Percentiles rank a stretch among this genome's conserved stretches.
phyloP scores from a whole-genome alignment of 2,329 filamentous ascomycete species.

The Mollisiaceae sp. region DNA sequence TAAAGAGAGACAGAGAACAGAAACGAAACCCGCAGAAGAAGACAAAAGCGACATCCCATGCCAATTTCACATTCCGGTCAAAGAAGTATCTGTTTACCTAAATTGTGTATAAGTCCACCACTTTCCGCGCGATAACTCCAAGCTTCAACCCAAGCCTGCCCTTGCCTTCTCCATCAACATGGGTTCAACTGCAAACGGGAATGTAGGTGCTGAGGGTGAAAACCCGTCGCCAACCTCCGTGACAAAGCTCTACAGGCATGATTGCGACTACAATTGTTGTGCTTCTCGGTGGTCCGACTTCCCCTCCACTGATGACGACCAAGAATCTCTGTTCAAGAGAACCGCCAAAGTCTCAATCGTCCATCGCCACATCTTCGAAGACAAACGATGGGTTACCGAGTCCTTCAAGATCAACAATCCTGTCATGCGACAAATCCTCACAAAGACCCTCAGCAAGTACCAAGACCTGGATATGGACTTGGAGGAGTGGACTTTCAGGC shows the following conservation, averaged over 20 bases:
- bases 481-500: conserved; percentile 43
- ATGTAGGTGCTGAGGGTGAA: not conserved
- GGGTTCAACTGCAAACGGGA: not conserved
- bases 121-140: not conserved
- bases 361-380: conserved; percentile 39
- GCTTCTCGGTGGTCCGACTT: not conserved
- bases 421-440: conserved; percentile 41
- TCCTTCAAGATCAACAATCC: conserved; percentile 43
- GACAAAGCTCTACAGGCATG: not conserved
- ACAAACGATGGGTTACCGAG: conserved; percentile 43
- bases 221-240: not conserved
- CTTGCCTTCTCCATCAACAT: not conserved
- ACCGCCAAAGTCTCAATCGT: conserved; percentile 41
- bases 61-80: not conserved
- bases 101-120: not conserved
- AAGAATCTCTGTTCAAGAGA: conserved; percentile 34
- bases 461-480: conserved; percentile 44
- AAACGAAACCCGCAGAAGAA: not conserved
- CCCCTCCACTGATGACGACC: conserved; percentile 34
- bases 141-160: not conserved
- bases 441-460: conserved; percentile 42
- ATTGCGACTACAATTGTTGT: conserved; percentile 3
- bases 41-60: not conserved
- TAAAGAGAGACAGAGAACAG: not conserved
- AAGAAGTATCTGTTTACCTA: not conserved